Evolutionary conservation across 1,284 basidiomycete genomes (phyloP), one percentile per base, ranked within the genome.

Genomic region (Leucoagaricus sp.): DNA sequence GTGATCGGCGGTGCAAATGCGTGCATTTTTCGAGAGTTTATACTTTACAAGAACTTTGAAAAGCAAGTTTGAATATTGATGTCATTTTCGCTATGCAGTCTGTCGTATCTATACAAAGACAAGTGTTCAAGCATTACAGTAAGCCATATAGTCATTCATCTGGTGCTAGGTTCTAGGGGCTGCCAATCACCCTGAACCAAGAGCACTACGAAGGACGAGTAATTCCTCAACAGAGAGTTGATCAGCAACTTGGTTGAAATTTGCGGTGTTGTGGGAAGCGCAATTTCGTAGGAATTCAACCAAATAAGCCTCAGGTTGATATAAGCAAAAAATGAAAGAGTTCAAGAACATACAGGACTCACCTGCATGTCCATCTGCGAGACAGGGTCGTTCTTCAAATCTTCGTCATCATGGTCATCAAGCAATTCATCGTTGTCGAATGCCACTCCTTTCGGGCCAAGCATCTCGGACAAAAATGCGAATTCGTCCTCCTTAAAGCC

Each of bases 361-460:
- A 93, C 94, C 74, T 86, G 86, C 76, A 97, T 85, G 65, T 98
- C 92, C 70, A 98, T 89, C 64, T 88, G 86, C 38, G 91, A 94
- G 53, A 96, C 81, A 1, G 93, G 87, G 72, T 98, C 96, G 49
- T 84, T 84, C 71, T 85, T 86, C 52, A 97, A 79, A 68, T 97
- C 94, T 61, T 95, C 93, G 66, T 96, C 93, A 57, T 90, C 88
- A 49, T 79, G 81, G 46, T 81, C 81, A 19, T 86, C 85, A 45
- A 86, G 75, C 21, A 87, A 77, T 52, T 89, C 86, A 58, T 91
- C 89, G 57, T 84, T 84, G 63, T 91, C 87, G 64, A 89, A 86
- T 41, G 85, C 81, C 63, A 82, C 74, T 7, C 85, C 86, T 44
- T 81, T 84, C 3, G 87, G 85, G 4, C 87, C 84, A 49, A 88